Evolutionary conservation across 305 asterid genomes (phyloP).

Genomic region (Fraxinus latifolia): DNA sequence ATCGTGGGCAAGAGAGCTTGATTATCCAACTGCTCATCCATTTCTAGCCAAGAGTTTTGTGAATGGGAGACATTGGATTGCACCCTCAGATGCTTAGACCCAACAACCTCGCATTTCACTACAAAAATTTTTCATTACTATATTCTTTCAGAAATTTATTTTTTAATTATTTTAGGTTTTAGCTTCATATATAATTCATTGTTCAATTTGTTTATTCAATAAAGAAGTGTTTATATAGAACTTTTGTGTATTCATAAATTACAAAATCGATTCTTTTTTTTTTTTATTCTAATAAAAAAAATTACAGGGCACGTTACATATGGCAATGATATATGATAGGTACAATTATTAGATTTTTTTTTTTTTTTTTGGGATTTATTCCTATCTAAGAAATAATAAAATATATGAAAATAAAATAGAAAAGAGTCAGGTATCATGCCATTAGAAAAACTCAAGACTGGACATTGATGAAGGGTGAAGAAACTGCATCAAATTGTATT

Average conservation of each 20-base stretch:
- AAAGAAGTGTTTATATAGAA: background rate
- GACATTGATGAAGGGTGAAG: background rate
- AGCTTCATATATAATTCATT: background rate
- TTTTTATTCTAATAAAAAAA: too few species aligned
- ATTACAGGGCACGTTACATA: background rate
- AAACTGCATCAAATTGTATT: background rate
- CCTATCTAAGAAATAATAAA: background rate
- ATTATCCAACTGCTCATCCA: conserved; percentile 66
- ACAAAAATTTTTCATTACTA: background rate
- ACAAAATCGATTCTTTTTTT: too few species aligned
- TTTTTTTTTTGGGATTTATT: too few species aligned
- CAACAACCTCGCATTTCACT: background rate
- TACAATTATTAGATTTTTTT: background rate
- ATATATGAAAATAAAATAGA: background rate
- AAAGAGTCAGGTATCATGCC: background rate
- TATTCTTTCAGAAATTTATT: background rate
- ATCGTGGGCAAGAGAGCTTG: conserved; percentile 78
- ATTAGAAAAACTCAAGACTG: background rate
- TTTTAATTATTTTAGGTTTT: background rate
- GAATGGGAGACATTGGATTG: conserved; percentile 87
- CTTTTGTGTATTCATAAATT: background rate
- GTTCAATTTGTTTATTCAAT: background rate
- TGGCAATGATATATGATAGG: background rate
- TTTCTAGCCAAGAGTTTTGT: conserved; percentile 86
- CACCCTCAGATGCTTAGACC: conserved; percentile 51